phyloP scores from a whole-genome alignment of 352 stramenopile species.

The Phytophthora pisi region DNA sequence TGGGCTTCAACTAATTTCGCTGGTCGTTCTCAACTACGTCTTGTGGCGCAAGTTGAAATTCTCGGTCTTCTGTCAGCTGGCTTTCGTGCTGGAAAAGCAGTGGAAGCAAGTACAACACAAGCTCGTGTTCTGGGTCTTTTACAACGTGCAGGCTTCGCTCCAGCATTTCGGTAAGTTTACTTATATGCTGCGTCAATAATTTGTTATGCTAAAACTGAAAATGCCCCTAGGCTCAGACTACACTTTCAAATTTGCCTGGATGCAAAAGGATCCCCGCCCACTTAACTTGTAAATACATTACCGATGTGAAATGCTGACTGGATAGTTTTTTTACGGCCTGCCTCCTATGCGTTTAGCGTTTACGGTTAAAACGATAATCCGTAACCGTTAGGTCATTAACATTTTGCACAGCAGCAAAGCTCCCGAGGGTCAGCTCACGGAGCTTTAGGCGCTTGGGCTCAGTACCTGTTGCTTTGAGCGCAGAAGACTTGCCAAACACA shows the following conservation, averaged over 20 bases:
- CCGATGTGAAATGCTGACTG: background rate
- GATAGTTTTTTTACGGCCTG: too few relatives aligned
- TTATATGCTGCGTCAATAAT: background rate
- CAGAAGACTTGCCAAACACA: background rate
- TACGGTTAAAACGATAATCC: too few relatives aligned
- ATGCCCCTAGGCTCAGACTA: background rate
- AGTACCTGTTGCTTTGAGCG: background rate
- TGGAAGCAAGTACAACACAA: background rate
- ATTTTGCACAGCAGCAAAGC: too few relatives aligned
- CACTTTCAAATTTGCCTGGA: slow-evolving; percentile 3
- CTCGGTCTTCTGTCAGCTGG: background rate
- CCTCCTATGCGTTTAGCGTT: too few relatives aligned
- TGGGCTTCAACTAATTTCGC: background rate
- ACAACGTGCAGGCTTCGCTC: slow-evolving; percentile 2
- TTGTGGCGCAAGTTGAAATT: slow-evolving; percentile 3
- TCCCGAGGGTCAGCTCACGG: too few relatives aligned
- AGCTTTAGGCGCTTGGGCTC: too few relatives aligned
- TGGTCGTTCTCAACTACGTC: background rate
- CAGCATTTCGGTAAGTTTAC: slow-evolving; percentile 6
- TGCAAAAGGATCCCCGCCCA: background rate
- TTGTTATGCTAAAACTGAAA: background rate
- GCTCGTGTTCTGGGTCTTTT: background rate
- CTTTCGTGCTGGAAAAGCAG: slow-evolving; percentile 7
- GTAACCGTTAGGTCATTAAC: too few relatives aligned
- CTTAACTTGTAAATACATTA: background rate